Base-by-base conservation (phyloP, 352 stramenopile species). In the Pythium scleroteichum region DNA sequence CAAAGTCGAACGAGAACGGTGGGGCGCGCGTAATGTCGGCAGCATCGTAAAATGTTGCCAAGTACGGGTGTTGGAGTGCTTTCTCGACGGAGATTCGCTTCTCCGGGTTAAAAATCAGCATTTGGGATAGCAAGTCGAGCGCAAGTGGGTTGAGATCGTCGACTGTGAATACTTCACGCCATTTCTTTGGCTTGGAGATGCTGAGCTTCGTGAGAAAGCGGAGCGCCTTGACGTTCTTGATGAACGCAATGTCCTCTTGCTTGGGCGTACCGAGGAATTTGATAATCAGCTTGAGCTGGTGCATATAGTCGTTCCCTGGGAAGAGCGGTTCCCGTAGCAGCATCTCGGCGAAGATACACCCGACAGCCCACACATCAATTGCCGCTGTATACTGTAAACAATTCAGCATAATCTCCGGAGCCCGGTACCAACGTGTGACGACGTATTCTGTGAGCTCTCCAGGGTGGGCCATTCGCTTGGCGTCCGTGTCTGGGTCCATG, bases 321-420 rank as follows among this genome's bases (percentile, higher is more conserved):
- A 99, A 99, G 13, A 99, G 89, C 57, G 97, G 96, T 59, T 99
- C 99, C 38, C 97, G 82, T 8, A 83, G 84, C 58, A 99, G 90
- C 65, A 99, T 95, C 71, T 99, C 98, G 7, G 94, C 98, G 63
- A 99, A 99, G 62, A 99, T 99, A 69, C 98, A 99, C 12, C 97
- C 98, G 50, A 99, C 95, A 54, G 84, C 95, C 94, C 94, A 99
- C 0, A 98, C 81, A 64, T 99, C 96, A 53, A 93, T 78, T 29
- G 84, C 79, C 0, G 74, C 70, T 2, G 80, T 91, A 73, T 95
- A 95, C 67, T 94, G 88, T 71, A 90, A 87, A 55, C 83, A 92
- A 4, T 76, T 82, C 8, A 92, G 69, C 81, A 91, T 88, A 42
- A 91, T 87, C 62, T 92, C 82, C 10, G 74, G 74, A 7, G 74